A percentile compares a stretch with the other conserved stretches of the same genome.
phyloP scores from a whole-genome alignment of 1,139 yeast genomes.

The Yamadazyma trypodendri region DNA sequence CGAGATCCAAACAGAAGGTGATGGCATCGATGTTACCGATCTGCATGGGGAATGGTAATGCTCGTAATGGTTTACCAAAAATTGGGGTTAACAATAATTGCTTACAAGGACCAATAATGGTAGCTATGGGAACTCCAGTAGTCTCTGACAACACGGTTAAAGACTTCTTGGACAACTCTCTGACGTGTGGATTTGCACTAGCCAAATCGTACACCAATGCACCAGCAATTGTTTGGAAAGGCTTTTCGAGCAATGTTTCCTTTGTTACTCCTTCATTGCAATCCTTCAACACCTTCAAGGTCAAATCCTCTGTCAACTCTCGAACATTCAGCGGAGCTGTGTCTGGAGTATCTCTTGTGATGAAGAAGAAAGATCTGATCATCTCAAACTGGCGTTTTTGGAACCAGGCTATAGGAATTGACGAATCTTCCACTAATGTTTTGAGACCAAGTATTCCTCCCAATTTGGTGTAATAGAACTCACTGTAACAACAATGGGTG shows the following conservation, averaged over 20 bases:
- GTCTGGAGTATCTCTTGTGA: slow-evolving; percentile 83
- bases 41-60: slow-evolving; percentile 97
- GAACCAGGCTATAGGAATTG: slow-evolving; percentile 71
- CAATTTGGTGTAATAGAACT: slow-evolving; percentile 76
- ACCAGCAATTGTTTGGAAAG: slow-evolving; percentile 82
- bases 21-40: slow-evolving; percentile 97
- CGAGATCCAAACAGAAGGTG: slow-evolving; percentile 80
- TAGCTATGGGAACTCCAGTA: slow-evolving; percentile 66
- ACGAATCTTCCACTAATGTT: slow-evolving; percentile 66
- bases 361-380: slow-evolving; percentile 83
- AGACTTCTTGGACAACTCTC: slow-evolving; percentile 79
- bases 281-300: slow-evolving; percentile 60
- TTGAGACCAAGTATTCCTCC: slow-evolving; percentile 88
- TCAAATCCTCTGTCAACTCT: slow-evolving; percentile 65
- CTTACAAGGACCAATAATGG: slow-evolving; percentile 79
- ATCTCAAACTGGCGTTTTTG: slow-evolving; percentile 78
- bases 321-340: slow-evolving; percentile 85
- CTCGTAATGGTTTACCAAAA: slow-evolving; percentile 93
- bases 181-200: slow-evolving; percentile 78
- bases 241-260: slow-evolving; percentile 62
- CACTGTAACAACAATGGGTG: slow-evolving; percentile 90
- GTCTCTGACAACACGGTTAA: slow-evolving; percentile 67
- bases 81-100: slow-evolving; percentile 85
- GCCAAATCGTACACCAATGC: slow-evolving; percentile 90
- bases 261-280: slow-evolving; percentile 62